phyloP scores from a whole-genome alignment of 164 flowering plant genomes.

The Macadamia tetraphylla region DNA sequence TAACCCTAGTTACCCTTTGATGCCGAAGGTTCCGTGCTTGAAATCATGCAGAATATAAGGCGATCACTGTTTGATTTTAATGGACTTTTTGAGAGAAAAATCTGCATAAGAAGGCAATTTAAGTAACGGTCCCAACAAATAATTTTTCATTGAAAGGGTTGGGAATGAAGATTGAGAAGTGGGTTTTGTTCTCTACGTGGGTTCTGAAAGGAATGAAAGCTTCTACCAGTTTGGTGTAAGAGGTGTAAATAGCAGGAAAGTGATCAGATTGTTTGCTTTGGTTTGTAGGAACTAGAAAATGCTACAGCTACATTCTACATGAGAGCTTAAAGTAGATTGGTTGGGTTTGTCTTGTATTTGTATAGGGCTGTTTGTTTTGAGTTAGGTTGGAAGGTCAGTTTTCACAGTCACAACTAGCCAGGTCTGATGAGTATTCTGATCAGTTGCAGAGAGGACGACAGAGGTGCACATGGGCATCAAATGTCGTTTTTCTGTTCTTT shows the following conservation, averaged over 20 bases:
- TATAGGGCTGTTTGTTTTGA: slow-evolving; percentile 13
- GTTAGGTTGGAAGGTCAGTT: slow-evolving; percentile 18
- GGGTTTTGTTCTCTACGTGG: slow-evolving; percentile 2
- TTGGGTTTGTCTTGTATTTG: slow-evolving; percentile 29
- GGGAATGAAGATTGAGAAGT: slow-evolving; percentile 11
- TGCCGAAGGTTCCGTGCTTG: slow-evolving; percentile 19
- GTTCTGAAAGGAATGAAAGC: slow-evolving; percentile 17
- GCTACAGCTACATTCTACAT: slow-evolving; percentile 27
- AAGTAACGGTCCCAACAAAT: slow-evolving; percentile 3
- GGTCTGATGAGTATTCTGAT: slow-evolving; percentile 11
- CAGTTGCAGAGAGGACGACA: slow-evolving; percentile 15
- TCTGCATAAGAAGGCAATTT: slow-evolving; percentile 5
- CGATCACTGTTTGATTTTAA: slow-evolving; percentile 20
- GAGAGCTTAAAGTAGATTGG: slow-evolving; percentile 23
- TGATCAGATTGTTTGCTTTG: slow-evolving; percentile 18
- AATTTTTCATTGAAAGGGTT: not conserved
- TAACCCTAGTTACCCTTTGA: slow-evolving; percentile 3
- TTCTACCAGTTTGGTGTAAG: not conserved
- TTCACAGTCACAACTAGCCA: slow-evolving; percentile 14
- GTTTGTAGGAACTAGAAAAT: slow-evolving; percentile 6
- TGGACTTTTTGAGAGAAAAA: not conserved
- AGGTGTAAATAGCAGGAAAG: not conserved
- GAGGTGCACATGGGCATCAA: slow-evolving; percentile 51
- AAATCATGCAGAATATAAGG: slow-evolving; percentile 24
- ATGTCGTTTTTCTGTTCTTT: slow-evolving; percentile 26